These are phyloP conservation scores for Chlorella sp. DNA, from an alignment of 139 green algal species.

Conservation along the genomic window DNA sequence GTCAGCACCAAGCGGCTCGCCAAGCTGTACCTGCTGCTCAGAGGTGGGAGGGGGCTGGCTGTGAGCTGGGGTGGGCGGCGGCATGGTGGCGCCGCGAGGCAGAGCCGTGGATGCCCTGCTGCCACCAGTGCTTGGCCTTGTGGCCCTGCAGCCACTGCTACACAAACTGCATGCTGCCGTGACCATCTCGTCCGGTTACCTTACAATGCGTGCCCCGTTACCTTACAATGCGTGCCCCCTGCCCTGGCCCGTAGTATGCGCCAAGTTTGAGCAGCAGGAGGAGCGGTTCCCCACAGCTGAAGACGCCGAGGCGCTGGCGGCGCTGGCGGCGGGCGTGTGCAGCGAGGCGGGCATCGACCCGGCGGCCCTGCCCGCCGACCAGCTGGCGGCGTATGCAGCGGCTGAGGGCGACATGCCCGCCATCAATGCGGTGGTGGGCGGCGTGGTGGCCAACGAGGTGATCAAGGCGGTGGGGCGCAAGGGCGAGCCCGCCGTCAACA, in stretches of 20 bases:
- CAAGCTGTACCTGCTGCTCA: constrained; percentile 47
- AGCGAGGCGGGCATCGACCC: neutral
- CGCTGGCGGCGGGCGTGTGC: neutral
- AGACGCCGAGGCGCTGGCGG: constrained; percentile 33
- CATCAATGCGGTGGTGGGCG: constrained; percentile 82
- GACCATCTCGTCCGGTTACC: neutral
- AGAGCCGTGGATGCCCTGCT: no score
- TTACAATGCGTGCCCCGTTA: neutral
- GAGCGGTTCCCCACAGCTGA: constrained; percentile 11
- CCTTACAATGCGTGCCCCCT: neutral
- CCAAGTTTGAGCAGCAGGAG: constrained; percentile 51
- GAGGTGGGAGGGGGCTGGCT: constrained; percentile 18
- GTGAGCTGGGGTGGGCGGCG: neutral
- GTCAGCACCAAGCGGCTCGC: constrained; percentile 26
- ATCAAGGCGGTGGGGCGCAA: constrained; percentile 81
- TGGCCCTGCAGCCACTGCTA: no score
- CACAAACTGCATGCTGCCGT: no score
- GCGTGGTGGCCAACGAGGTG: constrained; percentile 86
- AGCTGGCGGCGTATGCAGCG: constrained; percentile 29
- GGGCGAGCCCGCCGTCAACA: constrained; percentile 75
- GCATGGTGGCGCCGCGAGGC: neutral
- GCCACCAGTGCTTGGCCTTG: no score
- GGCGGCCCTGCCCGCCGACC: constrained; percentile 8
- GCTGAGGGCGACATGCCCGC: constrained; percentile 59
- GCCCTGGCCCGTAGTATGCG: constrained; percentile 39